Evolutionary conservation across 805 yeast genomes (phyloP), one percentile per base, ranked within the genome.

Genomic region (Yamadazyma laniorum): DNA sequence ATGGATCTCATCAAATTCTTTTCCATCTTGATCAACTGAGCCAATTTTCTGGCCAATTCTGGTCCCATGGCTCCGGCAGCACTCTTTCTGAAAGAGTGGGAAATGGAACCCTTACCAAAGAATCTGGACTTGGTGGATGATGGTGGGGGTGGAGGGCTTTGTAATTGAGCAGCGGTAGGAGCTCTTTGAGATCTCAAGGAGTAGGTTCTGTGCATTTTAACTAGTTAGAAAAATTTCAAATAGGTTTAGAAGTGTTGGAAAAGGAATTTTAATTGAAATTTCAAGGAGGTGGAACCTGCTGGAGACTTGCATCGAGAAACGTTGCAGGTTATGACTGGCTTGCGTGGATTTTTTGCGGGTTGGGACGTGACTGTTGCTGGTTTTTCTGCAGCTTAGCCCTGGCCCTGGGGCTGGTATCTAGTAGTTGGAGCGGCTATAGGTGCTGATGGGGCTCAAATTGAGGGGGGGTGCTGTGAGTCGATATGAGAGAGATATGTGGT

Each of bases 21-120:
- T 74, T 91, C 99, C 77, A 89, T 85, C 78, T 91, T 93, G 62
- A 93, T 87, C 62, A 87, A 79, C 57, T 84, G 89, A 29, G 95
- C 82, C 58, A 91, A 78, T 64, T 91, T 91, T 69, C 95, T 82
- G 29, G 97, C 79, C 58, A 93, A 75, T 68, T 91, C 97, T 31
- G 98, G 98, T 42, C 97, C 97, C 58, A 88, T 79, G 31, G 85
- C 79, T 49, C 95, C 96, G 42, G 97, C 95, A 43, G 95, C 77
- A 52, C 79, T 72, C 65, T 83, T 87, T 67, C 95, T 82, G 60
- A 85, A 74, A 14, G 79, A 62, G 48, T 80, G 75, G 35, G 87
- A 77, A 50, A 85, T 70, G 22, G 86, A 80, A 17, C 82, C 75
- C 53, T 78, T 75, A 56, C 95, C 95, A 58, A 85, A 85, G 63